phyloP scores from a whole-genome alignment of 495 filamentous ascomycete genomes.

The Melanomma pulvis-pyrius region DNA sequence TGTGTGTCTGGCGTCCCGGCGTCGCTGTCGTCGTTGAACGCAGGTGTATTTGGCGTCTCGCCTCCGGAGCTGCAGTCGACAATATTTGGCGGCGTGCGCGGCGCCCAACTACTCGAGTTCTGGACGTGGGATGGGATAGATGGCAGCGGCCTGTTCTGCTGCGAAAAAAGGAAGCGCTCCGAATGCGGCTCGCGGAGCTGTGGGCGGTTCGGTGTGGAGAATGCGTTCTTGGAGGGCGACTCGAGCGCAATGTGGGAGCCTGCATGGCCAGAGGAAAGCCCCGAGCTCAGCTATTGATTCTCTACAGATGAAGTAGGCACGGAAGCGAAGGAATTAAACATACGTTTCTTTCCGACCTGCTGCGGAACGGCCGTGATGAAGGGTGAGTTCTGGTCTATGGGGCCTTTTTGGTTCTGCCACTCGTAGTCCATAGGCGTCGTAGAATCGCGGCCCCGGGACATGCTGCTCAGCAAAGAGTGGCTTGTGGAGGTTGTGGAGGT shows the following conservation, averaged over 20 bases:
- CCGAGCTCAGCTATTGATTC: constrained; percentile 4
- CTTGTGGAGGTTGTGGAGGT: background rate
- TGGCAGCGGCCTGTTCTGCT: constrained; percentile 42
- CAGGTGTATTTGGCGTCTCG: constrained; percentile 77
- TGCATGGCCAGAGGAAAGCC: constrained; percentile 34
- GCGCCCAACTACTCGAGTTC: constrained; percentile 48
- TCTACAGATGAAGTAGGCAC: background rate
- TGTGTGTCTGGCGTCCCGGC: constrained; percentile 65
- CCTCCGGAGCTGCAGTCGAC: constrained; percentile 70
- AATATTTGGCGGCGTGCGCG: constrained; percentile 67
- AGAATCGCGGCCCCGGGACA: constrained; percentile 19
- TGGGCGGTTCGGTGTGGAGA: constrained; percentile 43
- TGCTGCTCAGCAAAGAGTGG: background rate
- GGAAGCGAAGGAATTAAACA: constrained; percentile 13
- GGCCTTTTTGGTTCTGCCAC: constrained; percentile 32
- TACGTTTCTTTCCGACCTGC: constrained; percentile 35
- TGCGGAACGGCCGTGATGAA: constrained; percentile 21
- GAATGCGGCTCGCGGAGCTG: constrained; percentile 54
- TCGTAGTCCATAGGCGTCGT: constrained; percentile 40
- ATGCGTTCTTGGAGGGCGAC: constrained; percentile 53
- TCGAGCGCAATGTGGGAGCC: constrained; percentile 57
- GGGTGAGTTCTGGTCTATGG: constrained; percentile 31
- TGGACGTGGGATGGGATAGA: constrained; percentile 73
- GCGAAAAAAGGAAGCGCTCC: constrained; percentile 49
- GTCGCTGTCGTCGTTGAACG: constrained; percentile 66